Conservation (phyloP, 2,329 filamentous ascomycete species). For the Beauveria scarabaeidicola region DNA sequence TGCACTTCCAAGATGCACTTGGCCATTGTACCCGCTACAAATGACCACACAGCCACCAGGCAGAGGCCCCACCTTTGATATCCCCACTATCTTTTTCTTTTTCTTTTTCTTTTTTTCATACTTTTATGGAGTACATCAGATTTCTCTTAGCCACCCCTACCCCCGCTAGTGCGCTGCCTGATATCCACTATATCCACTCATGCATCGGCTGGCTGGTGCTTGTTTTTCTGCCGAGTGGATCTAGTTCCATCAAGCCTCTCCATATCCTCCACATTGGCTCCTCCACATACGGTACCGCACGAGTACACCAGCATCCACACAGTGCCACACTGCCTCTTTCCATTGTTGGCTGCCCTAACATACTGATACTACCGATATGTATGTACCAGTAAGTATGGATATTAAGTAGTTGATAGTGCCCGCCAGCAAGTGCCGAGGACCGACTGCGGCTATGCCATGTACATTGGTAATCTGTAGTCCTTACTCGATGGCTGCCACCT, state of each 20-base stretch:
- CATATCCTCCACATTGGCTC: background rate
- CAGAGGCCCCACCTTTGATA: no score
- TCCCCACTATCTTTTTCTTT: background rate
- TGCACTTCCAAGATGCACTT: no score
- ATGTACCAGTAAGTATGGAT: no score
- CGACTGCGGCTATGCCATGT: background rate
- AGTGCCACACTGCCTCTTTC: background rate
- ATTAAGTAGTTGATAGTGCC: background rate
- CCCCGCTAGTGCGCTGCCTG: background rate
- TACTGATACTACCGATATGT: no score
- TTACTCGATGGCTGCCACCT: no score
- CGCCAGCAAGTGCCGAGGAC: slow-evolving; percentile 1
- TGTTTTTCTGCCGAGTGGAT: background rate
- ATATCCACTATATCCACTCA: slow-evolving; percentile 2
- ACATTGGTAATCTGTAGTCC: no score
- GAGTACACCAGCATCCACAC: no score
- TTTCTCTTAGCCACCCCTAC: background rate
- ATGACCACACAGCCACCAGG: no score
- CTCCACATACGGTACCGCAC: background rate
- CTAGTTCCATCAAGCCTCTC: background rate
- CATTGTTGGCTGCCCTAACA: background rate
- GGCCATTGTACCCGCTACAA: no score
- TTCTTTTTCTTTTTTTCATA: background rate
- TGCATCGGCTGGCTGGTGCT: slow-evolving; percentile 10
- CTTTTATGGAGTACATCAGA: no score